Base-by-base conservation (phyloP, 1,139 yeast species). In the Cylindricascospora bacillispora region DNA sequence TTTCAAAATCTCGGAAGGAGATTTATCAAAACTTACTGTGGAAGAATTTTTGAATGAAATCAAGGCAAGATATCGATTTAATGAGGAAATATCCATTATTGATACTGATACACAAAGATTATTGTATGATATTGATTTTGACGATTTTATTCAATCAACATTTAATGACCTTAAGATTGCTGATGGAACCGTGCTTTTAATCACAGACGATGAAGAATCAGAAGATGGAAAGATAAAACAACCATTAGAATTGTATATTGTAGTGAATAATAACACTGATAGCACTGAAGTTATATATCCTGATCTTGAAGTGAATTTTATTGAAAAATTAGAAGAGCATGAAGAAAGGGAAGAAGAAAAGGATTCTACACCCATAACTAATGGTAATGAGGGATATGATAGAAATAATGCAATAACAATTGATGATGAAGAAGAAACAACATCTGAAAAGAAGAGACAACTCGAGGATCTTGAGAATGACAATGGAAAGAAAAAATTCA, bases 71-170 rank as follows among this genome's bases (percentile, higher is more conserved):
- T 74, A 77, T 44, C 63, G 62, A 0, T 83, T 73, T 49, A 64
- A 67, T 4, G 81, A 74, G 14, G 93, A 78, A 34, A 60, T 83
- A 1, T 63, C 80, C 4, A 60, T 89, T 1, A 55, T 80, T 15
- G 68, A 80, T 23, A 63, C 75, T 17, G 72, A 69, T 3, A 57
- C 66, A 14, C 71, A 75, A 21, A 69, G 67, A 39, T 62, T 89
- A 37, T 56, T 92, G 7, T 83, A 82, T 46, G 98, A 92, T 54
- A 65, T 65, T 30, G 99, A 92, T 47, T 83, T 82, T 53, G 95
- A 83, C 31, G 97, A 86, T 47, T 77, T 86, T 45, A 45, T 65
- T 6, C 62, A 60, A 1, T 62, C 59, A 25, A 53, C 63, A 1
- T 56, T 89, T 14, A 36, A 42, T 0, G 70, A 70, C 2, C 54